phyloP scores from a whole-genome alignment of 371 early-diverging fungal species.

The Lichtheimia ramosa region DNA sequence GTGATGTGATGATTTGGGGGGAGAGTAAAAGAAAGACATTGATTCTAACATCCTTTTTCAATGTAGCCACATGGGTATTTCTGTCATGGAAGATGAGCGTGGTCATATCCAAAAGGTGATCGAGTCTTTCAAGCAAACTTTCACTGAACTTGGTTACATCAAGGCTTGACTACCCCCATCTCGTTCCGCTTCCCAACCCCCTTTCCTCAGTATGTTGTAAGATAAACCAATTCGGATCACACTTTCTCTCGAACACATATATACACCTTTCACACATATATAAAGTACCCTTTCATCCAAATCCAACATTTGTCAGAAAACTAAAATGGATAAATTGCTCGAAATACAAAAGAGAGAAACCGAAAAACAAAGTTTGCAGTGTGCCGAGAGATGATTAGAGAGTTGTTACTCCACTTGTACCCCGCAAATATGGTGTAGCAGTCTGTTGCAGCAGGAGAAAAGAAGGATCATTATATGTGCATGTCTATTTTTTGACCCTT shows the following conservation, averaged over 20 bases:
- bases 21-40: not conserved
- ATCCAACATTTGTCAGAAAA: too few relatives aligned
- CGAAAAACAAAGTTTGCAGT: too few relatives aligned
- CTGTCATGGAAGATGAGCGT: slow-evolving; percentile 73
- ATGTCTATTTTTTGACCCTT: not conserved
- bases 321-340: too few relatives aligned
- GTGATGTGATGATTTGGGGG: not conserved
- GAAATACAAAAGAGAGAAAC: too few relatives aligned
- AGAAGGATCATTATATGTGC: too few relatives aligned
- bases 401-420: not conserved
- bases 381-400: too few relatives aligned
- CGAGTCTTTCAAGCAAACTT: slow-evolving; percentile 67
- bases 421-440: not conserved
- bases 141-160: slow-evolving; percentile 63
- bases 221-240: too few relatives aligned
- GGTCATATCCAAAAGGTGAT: slow-evolving; percentile 77
- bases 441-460: not conserved
- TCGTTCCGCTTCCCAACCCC: too few relatives aligned
- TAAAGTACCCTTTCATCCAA: too few relatives aligned
- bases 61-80: slow-evolving; percentile 87
- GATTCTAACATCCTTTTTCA: not conserved
- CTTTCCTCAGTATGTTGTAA: too few relatives aligned
- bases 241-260: too few relatives aligned
- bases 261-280: too few relatives aligned
- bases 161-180: slow-evolving; percentile 11